These are phyloP conservation scores for Zymoseptoria pseudotritici DNA, from an alignment of 2,329 filamentous ascomycete species.

Conservation along the genomic window DNA sequence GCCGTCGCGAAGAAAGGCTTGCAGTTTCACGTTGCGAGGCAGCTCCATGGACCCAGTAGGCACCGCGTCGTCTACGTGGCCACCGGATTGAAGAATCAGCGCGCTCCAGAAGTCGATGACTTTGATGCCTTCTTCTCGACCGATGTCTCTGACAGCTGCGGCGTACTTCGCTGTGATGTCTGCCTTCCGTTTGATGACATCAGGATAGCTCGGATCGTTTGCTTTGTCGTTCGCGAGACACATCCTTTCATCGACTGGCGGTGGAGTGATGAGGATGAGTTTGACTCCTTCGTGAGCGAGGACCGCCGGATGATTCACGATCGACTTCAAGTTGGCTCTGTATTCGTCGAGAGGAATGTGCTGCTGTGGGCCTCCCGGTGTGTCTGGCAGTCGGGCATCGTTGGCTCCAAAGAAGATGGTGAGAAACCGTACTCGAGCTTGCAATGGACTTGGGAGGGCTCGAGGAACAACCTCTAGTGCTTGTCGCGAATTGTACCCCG, in stretches of 20 bases:
- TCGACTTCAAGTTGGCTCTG: constrained; percentile 61
- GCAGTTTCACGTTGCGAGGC: constrained; percentile 49
- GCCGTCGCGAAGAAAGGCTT: constrained; percentile 49
- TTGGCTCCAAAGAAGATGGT: constrained; percentile 77
- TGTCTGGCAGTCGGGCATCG: constrained; percentile 64
- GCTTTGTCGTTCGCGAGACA: constrained; percentile 10
- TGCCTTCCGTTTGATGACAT: constrained; percentile 45
- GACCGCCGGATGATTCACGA: constrained; percentile 66
- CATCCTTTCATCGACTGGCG: constrained; percentile 39
- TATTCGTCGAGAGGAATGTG: constrained; percentile 72
- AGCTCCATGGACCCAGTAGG: constrained; percentile 49
- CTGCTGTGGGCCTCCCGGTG: constrained; percentile 53
- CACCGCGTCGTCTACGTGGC: constrained; percentile 32
- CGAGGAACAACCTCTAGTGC: constrained; percentile 60
- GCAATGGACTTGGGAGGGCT: constrained; percentile 61
- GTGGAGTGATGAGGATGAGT: constrained; percentile 72
- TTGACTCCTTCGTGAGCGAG: constrained; percentile 58
- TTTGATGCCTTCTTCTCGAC: constrained; percentile 47
- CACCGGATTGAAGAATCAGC: constrained; percentile 60
- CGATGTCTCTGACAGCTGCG: constrained; percentile 58
- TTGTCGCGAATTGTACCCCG: constrained; percentile 76
- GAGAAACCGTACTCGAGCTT: constrained; percentile 54
- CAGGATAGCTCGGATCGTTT: constrained; percentile 6
- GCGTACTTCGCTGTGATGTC: constrained; percentile 57
- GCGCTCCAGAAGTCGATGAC: constrained; percentile 74